Evolutionary conservation across 1,284 basidiomycete species (phyloP), one percentile per base, ranked within the genome.

Genomic region (Moniliella sp.): DNA sequence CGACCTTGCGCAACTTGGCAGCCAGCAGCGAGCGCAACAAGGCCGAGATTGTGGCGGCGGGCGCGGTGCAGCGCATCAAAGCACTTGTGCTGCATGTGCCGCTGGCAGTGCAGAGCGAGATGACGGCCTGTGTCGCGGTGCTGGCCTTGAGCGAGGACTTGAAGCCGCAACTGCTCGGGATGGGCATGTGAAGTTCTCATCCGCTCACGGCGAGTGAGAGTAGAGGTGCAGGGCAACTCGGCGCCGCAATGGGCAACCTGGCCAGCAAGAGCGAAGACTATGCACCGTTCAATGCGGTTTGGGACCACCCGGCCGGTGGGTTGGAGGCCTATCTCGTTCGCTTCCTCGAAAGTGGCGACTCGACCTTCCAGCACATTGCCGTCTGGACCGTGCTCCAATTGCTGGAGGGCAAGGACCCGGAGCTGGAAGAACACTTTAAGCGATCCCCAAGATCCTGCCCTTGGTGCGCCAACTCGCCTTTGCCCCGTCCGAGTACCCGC

Each of bases 341-440:
- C 30, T 97, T 99, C 74, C 65, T 99, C 44, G 82, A 76, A 35
- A 83, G 78, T 52, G 68, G 79, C 11, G 91, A 99, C 61, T 78
- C 82, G n/a, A 99, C 91, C 0, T 99, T 99, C 76, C 88, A 94
- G 63, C 91, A 99, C 61, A 99, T 97, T 48, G 91, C 91, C 17
- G 86, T 97, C 16, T 61, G 57, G 65, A 94, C 88, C 1, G 84
- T 94, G 42, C 86, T 94, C 8, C 88, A 97, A 58, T 66, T 97
- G 16, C 69, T 97, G 16, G 91, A 97, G 62, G 84, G 82, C 16
- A 79, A 81, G 44, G 79, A 78, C 76, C 37, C 35, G 3, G 46
- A 49, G 36, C 36, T 61, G 25, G 57, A 57, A 39, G 67, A 50
- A 19, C 35, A 55, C 36, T 46, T 59, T 39, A 50, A 5, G 38